phyloP scores from a whole-genome alignment of 2,329 filamentous ascomycete genomes.

The Rhytidhysteron rufulum region DNA sequence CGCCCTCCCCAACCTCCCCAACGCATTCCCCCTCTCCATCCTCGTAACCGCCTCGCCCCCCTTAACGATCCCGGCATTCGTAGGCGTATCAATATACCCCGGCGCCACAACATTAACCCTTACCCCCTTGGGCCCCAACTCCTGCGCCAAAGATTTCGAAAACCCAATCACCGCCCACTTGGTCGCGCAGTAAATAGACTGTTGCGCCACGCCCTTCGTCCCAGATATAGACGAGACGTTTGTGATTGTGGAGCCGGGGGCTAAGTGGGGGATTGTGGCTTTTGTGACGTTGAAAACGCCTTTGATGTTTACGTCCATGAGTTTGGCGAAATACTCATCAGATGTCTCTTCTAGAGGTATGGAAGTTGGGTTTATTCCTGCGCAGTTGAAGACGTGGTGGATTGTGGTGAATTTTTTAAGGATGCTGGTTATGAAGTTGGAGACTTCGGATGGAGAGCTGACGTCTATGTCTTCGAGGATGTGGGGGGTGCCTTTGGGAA shows the following conservation, averaged over 20 bases:
- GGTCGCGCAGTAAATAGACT: conserved; percentile 32
- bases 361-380: conserved; percentile 47
- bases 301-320: conserved; percentile 45
- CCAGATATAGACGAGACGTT: conserved; percentile 27
- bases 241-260: conserved; percentile 18
- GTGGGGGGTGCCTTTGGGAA: conserved; percentile 36
- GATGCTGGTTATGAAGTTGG: conserved; percentile 37
- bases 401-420: conserved; percentile 33
- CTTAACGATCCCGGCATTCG: conserved; percentile 48
- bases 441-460: conserved; percentile 39
- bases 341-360: conserved; percentile 38
- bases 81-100: conserved; percentile 46
- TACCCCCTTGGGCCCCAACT: conserved; percentile 27
- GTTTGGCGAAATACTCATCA: conserved; percentile 47
- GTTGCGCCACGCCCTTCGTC: conserved; percentile 19
- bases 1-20: conserved; percentile 42
- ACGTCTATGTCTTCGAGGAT: conserved; percentile 46
- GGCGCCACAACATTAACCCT: conserved; percentile 28
- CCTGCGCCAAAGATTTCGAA: conserved; percentile 28
- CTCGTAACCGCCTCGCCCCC: conserved; percentile 43
- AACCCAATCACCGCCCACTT: conserved; percentile 34
- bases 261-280: conserved; percentile 37
- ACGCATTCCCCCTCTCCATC: conserved; percentile 37
- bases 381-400: conserved; percentile 44
- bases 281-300: conserved; percentile 45